Conservation (phyloP, 345 rosid genomes). For the Laguncularia racemosa region DNA sequence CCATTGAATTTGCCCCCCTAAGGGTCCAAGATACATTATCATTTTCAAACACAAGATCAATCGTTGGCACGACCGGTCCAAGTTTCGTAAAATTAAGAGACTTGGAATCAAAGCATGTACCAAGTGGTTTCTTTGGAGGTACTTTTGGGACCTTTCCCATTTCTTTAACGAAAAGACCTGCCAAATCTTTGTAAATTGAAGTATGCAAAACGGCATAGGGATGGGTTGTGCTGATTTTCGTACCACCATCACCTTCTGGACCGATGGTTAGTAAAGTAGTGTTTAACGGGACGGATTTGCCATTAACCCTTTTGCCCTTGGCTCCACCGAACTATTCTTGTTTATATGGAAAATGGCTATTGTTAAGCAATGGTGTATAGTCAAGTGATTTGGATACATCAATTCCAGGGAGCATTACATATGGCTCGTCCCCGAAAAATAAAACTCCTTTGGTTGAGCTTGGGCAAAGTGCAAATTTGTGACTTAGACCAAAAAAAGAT, state of each 20-base stretch:
- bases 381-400: conserved; percentile 30
- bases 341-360: conserved; percentile 27
- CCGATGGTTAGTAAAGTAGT: conserved; percentile 22
- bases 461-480: conserved; percentile 29
- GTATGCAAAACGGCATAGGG: conserved; percentile 55
- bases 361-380: conserved; percentile 32
- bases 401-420: conserved; percentile 19
- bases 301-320: conserved; percentile 29
- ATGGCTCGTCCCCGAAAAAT: conserved; percentile 32
- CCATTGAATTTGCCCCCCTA: conserved; percentile 37
- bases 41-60: conserved; percentile 28
- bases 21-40: conserved; percentile 24
- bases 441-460: conserved; percentile 24
- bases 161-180: too few relatives aligned
- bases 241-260: conserved; percentile 45
- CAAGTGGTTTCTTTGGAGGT: conserved; percentile 37
- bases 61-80: conserved; percentile 30
- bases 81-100: conserved; percentile 32
- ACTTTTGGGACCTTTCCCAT: conserved; percentile 40
- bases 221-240: conserved; percentile 61
- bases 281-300: conserved; percentile 24
- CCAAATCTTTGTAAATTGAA: too few relatives aligned
- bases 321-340: conserved; percentile 33
- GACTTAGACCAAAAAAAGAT: conserved; percentile 15
- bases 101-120: conserved; percentile 39